Evolutionary conservation across 768 basidiomycete species (phyloP).

Genomic region (Terana coerulea): DNA sequence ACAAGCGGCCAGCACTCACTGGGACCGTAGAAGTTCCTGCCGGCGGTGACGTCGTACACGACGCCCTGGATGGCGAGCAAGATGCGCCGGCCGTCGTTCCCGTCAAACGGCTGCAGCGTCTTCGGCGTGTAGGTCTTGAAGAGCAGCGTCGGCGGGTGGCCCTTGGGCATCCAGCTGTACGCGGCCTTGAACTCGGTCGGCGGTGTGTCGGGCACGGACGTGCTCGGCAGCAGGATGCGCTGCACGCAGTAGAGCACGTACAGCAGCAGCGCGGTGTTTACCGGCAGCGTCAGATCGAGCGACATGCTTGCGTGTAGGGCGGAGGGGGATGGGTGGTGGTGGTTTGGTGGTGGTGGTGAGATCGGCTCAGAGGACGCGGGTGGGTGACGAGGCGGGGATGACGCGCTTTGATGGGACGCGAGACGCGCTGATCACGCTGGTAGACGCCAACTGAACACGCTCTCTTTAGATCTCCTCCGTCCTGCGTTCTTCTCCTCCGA

Average conservation of each 20-base stretch:
- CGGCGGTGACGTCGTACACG: conserved; percentile 92
- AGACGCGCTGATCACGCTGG: too few relatives aligned
- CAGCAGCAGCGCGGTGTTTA: conserved; percentile 74
- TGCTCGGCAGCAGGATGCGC: conserved; percentile 69
- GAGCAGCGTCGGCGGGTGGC: conserved; percentile 74
- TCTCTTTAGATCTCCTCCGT: too few relatives aligned
- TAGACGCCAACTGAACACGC: too few relatives aligned
- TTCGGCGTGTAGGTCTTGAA: conserved; percentile 78
- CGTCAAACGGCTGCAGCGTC: conserved; percentile 65
- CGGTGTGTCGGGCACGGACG: conserved; percentile 41
- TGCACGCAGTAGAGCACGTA: conserved; percentile 79
- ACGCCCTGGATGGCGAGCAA: conserved; percentile 81
- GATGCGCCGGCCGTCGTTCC: conserved; percentile 65
- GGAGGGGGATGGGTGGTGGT: too few relatives aligned
- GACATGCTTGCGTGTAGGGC: too few relatives aligned
- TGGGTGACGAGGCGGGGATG: too few relatives aligned
- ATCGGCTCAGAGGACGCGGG: too few relatives aligned
- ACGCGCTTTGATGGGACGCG: too few relatives aligned
- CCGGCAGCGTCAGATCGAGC: conserved; percentile 59
- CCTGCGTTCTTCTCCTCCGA: too few relatives aligned
- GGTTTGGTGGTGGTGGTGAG: too few relatives aligned
- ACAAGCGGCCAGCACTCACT: conserved; percentile 46
- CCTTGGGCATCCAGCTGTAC: conserved; percentile 91
- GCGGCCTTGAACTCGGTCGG: conserved; percentile 74
- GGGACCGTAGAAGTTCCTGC: conserved; percentile 92